phyloP scores from a whole-genome alignment of 805 yeast genomes.

The Wilhelminamyces savonicus region DNA sequence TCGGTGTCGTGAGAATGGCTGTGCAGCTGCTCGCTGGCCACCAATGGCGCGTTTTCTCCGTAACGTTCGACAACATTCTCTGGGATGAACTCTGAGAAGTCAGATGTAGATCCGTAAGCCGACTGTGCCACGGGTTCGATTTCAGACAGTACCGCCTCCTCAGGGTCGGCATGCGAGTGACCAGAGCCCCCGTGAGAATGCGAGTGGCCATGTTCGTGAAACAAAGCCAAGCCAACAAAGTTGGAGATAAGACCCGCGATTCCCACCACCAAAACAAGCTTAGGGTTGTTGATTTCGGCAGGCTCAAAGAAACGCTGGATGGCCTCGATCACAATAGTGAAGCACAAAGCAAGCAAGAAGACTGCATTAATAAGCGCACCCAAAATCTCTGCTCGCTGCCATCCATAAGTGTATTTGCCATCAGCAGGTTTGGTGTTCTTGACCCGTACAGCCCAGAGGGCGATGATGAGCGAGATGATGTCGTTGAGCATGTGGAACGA shows the following conservation, averaged over 20 bases:
- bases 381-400: constrained; percentile 95
- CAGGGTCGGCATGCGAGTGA: constrained; percentile 6
- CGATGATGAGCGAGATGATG: constrained; percentile 80
- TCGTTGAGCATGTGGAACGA: constrained; percentile 98
- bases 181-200: constrained; percentile 43
- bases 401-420: constrained; percentile 89
- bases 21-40: constrained; percentile 13
- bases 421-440: constrained; percentile 79
- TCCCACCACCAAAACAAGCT: constrained; percentile 77
- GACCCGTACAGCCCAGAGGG: constrained; percentile 93
- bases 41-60: constrained; percentile 32
- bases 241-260: constrained; percentile 77
- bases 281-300: constrained; percentile 74
- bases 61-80: constrained; percentile 39
- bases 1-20: constrained; percentile 9
- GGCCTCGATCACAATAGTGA: constrained; percentile 89
- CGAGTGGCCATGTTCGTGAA: constrained; percentile 65
- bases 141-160: not conserved
- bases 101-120: constrained; percentile 14
- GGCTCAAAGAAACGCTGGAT: constrained; percentile 83
- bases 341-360: constrained; percentile 83
- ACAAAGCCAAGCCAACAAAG: constrained; percentile 73
- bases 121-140: too few relatives aligned
- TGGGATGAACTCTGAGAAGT: constrained; percentile 37
- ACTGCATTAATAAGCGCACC: constrained; percentile 96